Evolutionary conservation across 139 green algal genomes (phyloP).

Genomic region (Raphidocelis subcapitata): DNA sequence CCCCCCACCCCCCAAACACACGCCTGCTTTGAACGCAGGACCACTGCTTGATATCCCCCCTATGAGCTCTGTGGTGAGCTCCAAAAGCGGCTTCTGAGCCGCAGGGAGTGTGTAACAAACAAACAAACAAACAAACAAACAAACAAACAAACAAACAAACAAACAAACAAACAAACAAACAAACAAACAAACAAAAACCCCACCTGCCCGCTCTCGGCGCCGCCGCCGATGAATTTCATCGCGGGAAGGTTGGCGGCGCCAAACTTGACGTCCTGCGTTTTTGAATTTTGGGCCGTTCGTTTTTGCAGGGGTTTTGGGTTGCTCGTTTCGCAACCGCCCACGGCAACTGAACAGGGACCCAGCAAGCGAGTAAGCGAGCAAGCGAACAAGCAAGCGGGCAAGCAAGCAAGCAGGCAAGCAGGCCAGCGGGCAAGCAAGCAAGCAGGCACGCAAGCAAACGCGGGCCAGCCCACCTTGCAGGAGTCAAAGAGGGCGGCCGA

Average conservation of each 20-base stretch:
- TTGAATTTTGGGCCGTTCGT: background rate
- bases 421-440: background rate
- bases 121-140: background rate
- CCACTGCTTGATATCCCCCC: too few species aligned
- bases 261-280: constrained; percentile 77
- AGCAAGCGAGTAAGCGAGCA: too few species aligned
- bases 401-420: background rate
- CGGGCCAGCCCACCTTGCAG: constrained; percentile 78
- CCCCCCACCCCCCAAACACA: too few species aligned
- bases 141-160: background rate
- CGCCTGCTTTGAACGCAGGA: too few species aligned
- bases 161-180: background rate
- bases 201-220: constrained; percentile 63
- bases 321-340: too few species aligned
- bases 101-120: too few species aligned
- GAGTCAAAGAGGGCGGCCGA: constrained; percentile 67
- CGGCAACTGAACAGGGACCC: too few species aligned
- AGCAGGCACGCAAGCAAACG: background rate
- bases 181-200: too few species aligned
- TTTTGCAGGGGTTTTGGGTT: constrained; percentile 1
- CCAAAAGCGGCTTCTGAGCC: too few species aligned
- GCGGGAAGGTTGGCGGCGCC: constrained; percentile 76
- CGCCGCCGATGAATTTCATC: constrained; percentile 86
- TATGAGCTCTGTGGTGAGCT: too few species aligned
- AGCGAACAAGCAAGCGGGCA: background rate